Percentiles rank a stretch among this genome's conserved stretches.
Conservation (phyloP, 177 flowering plant species). For the Vitis hybrid region DNA sequence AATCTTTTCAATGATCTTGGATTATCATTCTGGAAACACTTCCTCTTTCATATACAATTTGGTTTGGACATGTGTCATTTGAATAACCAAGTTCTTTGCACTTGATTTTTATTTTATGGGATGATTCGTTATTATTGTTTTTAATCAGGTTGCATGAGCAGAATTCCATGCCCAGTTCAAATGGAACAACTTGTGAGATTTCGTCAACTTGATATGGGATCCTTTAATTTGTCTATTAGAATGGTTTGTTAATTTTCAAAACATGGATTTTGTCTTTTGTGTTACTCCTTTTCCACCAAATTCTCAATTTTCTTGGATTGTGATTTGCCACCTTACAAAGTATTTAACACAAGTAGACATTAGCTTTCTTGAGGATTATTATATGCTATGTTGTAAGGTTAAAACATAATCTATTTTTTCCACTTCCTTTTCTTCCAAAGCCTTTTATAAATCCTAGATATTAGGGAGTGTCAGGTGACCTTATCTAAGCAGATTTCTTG, state of each 20-base stretch:
- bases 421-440: too few species aligned
- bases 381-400: background rate
- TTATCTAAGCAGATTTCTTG: too few species aligned
- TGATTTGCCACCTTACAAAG: background rate
- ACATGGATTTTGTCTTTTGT: background rate
- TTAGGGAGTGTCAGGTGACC: too few species aligned
- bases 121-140: background rate
- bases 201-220: background rate
- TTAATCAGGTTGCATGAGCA: slow-evolving; percentile 3
- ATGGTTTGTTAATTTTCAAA: background rate
- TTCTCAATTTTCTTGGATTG: background rate
- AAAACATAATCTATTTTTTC: background rate
- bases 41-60: too few species aligned
- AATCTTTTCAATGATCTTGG: background rate
- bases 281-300: background rate
- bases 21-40: background rate
- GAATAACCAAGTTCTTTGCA: background rate
- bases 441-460: too few species aligned
- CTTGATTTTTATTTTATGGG: background rate
- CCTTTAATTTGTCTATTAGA: background rate
- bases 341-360: background rate
- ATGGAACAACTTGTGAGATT: background rate
- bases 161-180: background rate
- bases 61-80: background rate
- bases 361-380: background rate